A percentile compares a stretch with the other conserved stretches of the same genome.
phyloP scores from a whole-genome alignment of 208 protist species.

The Wallacemonas collosoma region DNA sequence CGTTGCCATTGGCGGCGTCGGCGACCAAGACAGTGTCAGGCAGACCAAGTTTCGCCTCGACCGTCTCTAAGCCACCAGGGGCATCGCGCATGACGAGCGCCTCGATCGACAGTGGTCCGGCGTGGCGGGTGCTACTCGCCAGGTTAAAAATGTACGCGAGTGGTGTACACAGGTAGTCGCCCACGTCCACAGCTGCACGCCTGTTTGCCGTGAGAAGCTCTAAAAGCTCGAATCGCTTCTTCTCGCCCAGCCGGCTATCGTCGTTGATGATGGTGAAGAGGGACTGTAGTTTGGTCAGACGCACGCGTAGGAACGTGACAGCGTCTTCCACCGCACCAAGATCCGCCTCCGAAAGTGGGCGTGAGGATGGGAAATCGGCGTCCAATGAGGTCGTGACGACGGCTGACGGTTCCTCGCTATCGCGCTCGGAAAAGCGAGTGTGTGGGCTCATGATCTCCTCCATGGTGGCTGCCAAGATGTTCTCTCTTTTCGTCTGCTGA shows the following conservation, averaged over 20 bases:
- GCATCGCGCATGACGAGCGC: conserved; percentile 2
- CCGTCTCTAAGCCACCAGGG: neutral
- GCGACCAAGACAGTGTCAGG: neutral
- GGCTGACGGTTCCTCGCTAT: neutral
- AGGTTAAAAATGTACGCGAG: neutral
- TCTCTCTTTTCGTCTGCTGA: too few relatives aligned
- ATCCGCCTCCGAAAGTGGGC: neutral
- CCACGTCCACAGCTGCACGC: neutral
- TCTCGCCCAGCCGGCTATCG: neutral
- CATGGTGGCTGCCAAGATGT: too few relatives aligned
- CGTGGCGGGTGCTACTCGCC: neutral
- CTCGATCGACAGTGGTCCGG: neutral
- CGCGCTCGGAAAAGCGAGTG: too few relatives aligned
- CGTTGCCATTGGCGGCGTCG: neutral
- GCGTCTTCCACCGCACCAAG: neutral
- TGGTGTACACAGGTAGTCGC: conserved; percentile 7
- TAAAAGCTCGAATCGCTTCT: neutral
- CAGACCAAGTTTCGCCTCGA: neutral
- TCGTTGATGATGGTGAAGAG: conserved; percentile 11
- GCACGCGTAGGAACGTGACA: conserved; percentile 12
- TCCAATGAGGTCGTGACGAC: neutral
- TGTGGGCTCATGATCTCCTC: too few relatives aligned
- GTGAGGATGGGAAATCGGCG: neutral
- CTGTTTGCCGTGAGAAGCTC: neutral
- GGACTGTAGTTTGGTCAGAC: conserved; percentile 14